Base-by-base conservation (phyloP, 176 grass and related monocot species). In the Lolium rigidum region DNA sequence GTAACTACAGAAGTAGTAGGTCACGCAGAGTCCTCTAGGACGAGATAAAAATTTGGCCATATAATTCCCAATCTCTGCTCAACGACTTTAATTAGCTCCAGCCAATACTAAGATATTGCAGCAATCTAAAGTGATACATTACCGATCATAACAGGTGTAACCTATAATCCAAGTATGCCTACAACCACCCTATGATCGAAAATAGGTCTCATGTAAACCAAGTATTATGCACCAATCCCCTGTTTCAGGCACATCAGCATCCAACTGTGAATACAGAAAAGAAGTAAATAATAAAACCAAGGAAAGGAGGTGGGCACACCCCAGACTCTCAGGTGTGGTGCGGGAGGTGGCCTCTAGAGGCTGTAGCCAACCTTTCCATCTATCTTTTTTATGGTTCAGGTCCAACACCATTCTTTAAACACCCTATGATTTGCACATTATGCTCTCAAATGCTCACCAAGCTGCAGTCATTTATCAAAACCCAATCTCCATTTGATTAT, bases 241-340 rank as follows among this genome's bases (percentile, higher is more conserved):
- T 10, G 11, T 14, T 14, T 35, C 49, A 28, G 51, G 16, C 50
- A 76, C 25, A 55, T 58, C 18, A 7, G 20, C 10, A 67, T 37
- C 24, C 61, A 81, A 47, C 13, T 51, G 16, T 43, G 10, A 51
- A 67, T 8, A 67, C 46, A 4, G 48, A 81, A 28, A 81, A 13
- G 13, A 47, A 65, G 4, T 20, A 17, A 48, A 67, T 15, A 61
- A 31, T 46, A 84, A 62, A 51, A 52, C 20, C 28, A 77, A 55
- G 26, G 64, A 77, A 85, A 0, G 14, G 31, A 43, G 60, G 3
- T 31, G 18, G 46, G 51, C 83, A 39, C 70, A 67, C 83, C 73
- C 47, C 73, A 9, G 31, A 28, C 57, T 77, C 60, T 13, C 72
- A 85, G 20, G 83, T 44, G 59, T 77, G 83, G 59, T 55, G 46